These are phyloP conservation scores for Didymella keratinophila DNA, from an alignment of 2,329 filamentous ascomycete genomes.

Conservation along the genomic window DNA sequence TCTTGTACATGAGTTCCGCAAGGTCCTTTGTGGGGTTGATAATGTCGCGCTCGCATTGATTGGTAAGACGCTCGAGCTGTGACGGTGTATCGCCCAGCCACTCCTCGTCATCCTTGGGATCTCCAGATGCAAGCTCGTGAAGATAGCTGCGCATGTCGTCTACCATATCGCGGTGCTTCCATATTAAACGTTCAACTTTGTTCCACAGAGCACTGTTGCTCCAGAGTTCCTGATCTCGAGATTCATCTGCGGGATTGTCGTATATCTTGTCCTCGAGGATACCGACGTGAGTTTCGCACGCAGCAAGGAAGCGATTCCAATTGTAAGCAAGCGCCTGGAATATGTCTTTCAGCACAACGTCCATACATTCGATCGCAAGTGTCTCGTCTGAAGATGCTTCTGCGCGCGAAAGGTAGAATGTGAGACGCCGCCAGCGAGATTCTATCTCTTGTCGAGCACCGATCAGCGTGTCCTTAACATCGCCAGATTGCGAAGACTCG, in stretches of 20 bases:
- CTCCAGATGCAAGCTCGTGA: conserved; percentile 51
- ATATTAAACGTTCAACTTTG: conserved; percentile 62
- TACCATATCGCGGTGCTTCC: conserved; percentile 58
- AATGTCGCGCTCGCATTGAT: conserved; percentile 59
- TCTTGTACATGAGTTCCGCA: conserved; percentile 62
- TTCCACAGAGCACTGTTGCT: conserved; percentile 60
- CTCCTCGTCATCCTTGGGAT: conserved; percentile 43
- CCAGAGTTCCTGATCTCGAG: conserved; percentile 61
- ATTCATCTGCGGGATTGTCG: conserved; percentile 62
- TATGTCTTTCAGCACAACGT: conserved; percentile 59
- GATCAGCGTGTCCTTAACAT: conserved; percentile 60
- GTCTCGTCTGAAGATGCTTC: conserved; percentile 45
- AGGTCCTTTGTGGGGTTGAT: conserved; percentile 60
- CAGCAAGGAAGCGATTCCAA: conserved; percentile 57
- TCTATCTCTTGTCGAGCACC: conserved; percentile 60
- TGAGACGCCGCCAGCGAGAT: conserved; percentile 61
- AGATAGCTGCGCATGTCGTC: conserved; percentile 57
- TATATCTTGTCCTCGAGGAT: conserved; percentile 59
- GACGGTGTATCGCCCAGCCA: conserved; percentile 54
- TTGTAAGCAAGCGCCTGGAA: conserved; percentile 57
- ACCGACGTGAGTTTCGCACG: conserved; percentile 58
- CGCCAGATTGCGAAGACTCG: conserved; percentile 58
- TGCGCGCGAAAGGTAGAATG: conserved; percentile 57
- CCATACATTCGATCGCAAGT: conserved; percentile 58
- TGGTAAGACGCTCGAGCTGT: conserved; percentile 57